Evolutionary conservation across 108 stramenopile species (phyloP).

Genomic region (Aurantiochytrium sp.): DNA sequence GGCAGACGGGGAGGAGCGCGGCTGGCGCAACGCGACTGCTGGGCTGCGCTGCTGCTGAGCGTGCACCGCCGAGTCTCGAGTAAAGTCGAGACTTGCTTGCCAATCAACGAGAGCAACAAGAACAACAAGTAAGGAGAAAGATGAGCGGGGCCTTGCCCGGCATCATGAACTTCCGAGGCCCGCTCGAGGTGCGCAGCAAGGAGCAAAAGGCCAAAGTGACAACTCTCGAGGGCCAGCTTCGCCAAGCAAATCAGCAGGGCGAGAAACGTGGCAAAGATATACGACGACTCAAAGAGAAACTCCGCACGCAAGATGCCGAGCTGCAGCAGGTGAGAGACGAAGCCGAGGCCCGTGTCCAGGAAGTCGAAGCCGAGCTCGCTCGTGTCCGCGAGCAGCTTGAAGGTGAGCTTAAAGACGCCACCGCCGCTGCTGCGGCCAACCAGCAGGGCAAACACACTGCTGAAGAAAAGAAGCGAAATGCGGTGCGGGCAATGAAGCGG

Average conservation of each 20-base stretch:
- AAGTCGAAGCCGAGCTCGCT: background rate
- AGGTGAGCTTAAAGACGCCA: background rate
- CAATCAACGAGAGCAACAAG: too few species aligned
- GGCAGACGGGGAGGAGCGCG: too few species aligned
- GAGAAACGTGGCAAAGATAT: background rate
- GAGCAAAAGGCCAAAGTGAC: background rate
- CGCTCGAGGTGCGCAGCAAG: background rate
- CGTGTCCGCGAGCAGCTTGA: background rate
- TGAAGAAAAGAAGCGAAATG: conserved; percentile 10
- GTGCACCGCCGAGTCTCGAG: too few species aligned
- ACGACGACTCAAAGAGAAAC: background rate
- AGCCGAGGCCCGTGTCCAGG: background rate
- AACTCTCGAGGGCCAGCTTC: background rate
- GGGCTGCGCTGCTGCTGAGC: too few species aligned
- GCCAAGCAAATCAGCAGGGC: background rate
- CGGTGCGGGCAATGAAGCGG: background rate
- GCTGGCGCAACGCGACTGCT: too few species aligned
- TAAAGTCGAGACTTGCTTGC: too few species aligned
- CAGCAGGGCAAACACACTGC: background rate
- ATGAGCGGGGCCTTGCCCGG: background rate
- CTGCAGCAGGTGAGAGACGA: background rate
- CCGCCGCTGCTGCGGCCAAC: background rate
- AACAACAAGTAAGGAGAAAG: background rate
- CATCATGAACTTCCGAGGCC: background rate
- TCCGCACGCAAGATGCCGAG: background rate